Evolutionary conservation across 805 yeast species (phyloP).

Genomic region (Sugiyamaella qingdaonensis): DNA sequence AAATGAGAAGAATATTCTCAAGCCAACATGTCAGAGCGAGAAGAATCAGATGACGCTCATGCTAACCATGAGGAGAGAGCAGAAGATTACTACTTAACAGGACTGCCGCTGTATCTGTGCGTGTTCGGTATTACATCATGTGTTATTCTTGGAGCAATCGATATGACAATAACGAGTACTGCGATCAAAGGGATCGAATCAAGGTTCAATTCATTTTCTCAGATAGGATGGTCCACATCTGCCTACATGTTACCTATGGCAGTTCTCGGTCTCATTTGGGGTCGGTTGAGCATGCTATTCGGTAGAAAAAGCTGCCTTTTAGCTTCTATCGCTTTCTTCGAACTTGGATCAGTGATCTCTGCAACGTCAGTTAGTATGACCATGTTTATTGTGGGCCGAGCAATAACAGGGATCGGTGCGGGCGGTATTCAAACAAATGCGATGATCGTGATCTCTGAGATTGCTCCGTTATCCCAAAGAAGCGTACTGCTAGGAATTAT

Average conservation of each 20-base stretch:
- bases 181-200: slow-evolving; percentile 11
- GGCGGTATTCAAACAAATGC: slow-evolving; percentile 53
- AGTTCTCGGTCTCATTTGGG: slow-evolving; percentile 33
- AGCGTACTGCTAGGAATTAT: slow-evolving; percentile 1
- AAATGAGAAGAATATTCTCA: no score
- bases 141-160: slow-evolving; percentile 3
- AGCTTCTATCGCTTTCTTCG: no score
- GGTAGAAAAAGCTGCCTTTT: no score
- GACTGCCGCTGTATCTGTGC: neutral
- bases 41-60: neutral
- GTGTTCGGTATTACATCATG: neutral
- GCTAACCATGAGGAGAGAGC: neutral
- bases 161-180: slow-evolving; percentile 3
- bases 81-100: neutral
- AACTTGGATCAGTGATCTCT: no score
- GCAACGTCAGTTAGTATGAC: no score
- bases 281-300: slow-evolving; percentile 30
- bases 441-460: slow-evolving; percentile 48
- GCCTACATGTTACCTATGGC: slow-evolving; percentile 55
- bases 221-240: slow-evolving; percentile 56
- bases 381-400: slow-evolving; percentile 17
- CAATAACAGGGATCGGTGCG: slow-evolving; percentile 53
- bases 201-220: slow-evolving; percentile 46
- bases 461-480: slow-evolving; percentile 7
- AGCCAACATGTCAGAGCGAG: no score